These are phyloP conservation scores for Tuber indicum DNA, from an alignment of 495 filamentous ascomycete species.

Conservation along the genomic window DNA sequence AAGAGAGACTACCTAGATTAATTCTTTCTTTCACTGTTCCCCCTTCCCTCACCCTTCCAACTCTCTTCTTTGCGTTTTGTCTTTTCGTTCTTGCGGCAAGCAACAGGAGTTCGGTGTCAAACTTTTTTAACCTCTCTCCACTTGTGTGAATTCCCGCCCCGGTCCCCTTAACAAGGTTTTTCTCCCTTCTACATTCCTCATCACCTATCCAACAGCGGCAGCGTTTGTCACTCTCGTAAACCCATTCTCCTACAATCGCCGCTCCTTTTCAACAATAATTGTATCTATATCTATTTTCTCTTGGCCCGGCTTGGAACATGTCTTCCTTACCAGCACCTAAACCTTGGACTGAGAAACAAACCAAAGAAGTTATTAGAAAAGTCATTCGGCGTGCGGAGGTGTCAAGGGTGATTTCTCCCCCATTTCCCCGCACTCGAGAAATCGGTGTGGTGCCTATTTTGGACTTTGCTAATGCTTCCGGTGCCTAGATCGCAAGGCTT, in stretches of 20 bases:
- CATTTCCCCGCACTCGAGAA: constrained; percentile 15
- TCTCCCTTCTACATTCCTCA: background rate
- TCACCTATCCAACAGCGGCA: background rate
- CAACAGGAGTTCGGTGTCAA: constrained; percentile 32
- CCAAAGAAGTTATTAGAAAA: constrained; percentile 41
- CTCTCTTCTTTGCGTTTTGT: constrained; percentile 18
- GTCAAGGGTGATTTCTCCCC: constrained; percentile 36
- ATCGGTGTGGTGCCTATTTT: constrained; percentile 27
- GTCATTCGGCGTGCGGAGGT: constrained; percentile 42
- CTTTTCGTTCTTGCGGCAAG: constrained; percentile 18
- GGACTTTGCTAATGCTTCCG: constrained; percentile 28
- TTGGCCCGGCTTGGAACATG: constrained; percentile 26
- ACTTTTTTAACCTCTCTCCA: constrained; percentile 22
- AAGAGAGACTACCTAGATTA: constrained; percentile 8
- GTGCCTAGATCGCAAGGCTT: constrained; percentile 72
- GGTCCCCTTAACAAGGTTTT: constrained; percentile 30
- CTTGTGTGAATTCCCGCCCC: constrained; percentile 27
- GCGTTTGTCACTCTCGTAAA: background rate
- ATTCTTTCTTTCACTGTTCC: constrained; percentile 21
- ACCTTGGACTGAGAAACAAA: constrained; percentile 42
- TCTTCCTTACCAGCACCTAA: constrained; percentile 31
- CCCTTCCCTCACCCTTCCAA: constrained; percentile 8
- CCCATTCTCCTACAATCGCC: background rate
- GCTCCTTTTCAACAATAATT: constrained; percentile 2
- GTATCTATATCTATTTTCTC: background rate